Evolutionary conservation across 257 asterid species (phyloP), one percentile per base, ranked within the genome.

Genomic region (Plantago elongata): DNA sequence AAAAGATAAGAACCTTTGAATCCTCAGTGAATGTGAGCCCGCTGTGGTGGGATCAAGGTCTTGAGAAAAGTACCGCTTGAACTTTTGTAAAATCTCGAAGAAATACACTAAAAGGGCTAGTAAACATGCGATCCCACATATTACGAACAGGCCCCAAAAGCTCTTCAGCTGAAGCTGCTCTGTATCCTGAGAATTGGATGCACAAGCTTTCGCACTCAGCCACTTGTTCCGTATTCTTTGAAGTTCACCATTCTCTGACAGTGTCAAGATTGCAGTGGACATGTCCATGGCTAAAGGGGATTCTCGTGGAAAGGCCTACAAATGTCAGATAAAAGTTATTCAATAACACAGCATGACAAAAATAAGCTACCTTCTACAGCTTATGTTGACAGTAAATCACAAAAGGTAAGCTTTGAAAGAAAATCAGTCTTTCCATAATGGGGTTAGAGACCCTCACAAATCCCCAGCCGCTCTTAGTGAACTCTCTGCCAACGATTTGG

Each of bases 381-480:
- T 34, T 34, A 34, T 7, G n/a, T n/a, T n/a, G 40, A 34, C 40
- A 34, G 43, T 57, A 66, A 54, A 47, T 15, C 40, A 57, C 59
- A 11, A 5, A 51, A 18, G 37, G 7, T 27, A 3, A 9, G 43
- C 43, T 54, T 6, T 27, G 43, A n/a, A 29, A 54, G 34, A 5
- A 40, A 54, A 12, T 12, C 43, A 54, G 43, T 54, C 15, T 12
- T 27, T 54, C n/a, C 17, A 18, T 54, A 27, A 9, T 5, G 42
- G 43, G 12, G 45, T 17, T 3, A 45, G 54, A 60, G 51, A 60
- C 29, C 75, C 95, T 83, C 66, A 88, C 96, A 45, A 86, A 89
- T 59, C 95, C 96, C 96, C 90, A 83, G 0, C 95, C 90, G 14
- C 87, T 82, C 66, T 65, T 80, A 3, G 96, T 86, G 75, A 89